Conservation (phyloP, 345 rosid species). For the Turnera subulata region DNA sequence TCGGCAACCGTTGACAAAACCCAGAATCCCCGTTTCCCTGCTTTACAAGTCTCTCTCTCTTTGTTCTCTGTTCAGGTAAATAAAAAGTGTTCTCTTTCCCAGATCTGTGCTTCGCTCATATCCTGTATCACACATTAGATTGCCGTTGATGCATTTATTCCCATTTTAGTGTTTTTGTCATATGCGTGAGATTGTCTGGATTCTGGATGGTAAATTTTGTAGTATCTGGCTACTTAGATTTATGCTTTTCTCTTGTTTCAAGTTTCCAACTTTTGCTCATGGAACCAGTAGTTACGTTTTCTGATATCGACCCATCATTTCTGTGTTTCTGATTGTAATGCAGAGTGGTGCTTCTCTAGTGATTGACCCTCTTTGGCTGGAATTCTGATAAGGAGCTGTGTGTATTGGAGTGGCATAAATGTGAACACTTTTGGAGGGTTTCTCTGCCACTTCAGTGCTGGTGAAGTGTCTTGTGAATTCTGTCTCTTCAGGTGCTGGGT, state of each 20-base stretch:
- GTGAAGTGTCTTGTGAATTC: constrained; percentile 3
- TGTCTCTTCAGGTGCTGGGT: constrained; percentile 9
- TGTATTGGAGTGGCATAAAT: constrained; percentile 10
- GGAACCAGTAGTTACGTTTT: constrained; percentile 1
- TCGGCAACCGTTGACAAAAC: constrained; percentile 13
- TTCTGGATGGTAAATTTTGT: constrained; percentile 1
- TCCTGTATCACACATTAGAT: neutral
- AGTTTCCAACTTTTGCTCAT: neutral
- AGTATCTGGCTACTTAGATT: neutral
- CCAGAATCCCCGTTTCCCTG: neutral
- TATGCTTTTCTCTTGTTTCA: neutral
- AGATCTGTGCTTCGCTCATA: constrained; percentile 21
- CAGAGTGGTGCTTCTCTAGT: constrained; percentile 20
- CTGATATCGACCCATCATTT: constrained; percentile 9
- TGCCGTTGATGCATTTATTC: constrained; percentile 5
- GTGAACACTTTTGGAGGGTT: neutral
- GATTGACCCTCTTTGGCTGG: constrained; percentile 17
- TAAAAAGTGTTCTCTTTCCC: neutral
- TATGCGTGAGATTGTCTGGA: constrained; percentile 12
- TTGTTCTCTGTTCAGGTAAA: constrained; percentile 8
- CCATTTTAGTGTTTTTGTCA: neutral
- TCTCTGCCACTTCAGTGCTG: neutral
- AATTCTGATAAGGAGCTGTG: constrained; percentile 9
- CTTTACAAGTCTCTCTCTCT: neutral
- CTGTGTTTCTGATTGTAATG: constrained; percentile 10